Evolutionary conservation across 495 filamentous ascomycete genomes (phyloP), one percentile per base, ranked within the genome.

Genomic region (Lentithecium fluviatile): DNA sequence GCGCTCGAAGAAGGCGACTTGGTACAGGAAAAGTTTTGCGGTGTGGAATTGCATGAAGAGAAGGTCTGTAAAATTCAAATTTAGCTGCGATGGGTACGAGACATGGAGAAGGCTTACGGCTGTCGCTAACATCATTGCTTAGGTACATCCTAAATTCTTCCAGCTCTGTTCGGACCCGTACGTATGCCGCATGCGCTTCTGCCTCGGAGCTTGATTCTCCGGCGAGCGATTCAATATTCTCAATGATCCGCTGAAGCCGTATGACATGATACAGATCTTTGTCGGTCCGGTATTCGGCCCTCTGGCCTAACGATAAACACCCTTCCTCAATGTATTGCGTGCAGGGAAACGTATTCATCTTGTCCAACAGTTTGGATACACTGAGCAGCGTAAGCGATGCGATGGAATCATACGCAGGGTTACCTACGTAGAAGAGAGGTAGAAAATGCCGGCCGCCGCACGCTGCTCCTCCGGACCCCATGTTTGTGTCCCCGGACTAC

Each of bases 11-110:
- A 66, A 60, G 47, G 47, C 40, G 25, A 66, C 52, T 49, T 66
- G 63, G 58, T 66, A 62, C 12, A 66, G 56, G 50, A 57, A 66
- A n/a, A 66, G 57, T 25, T 62, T 57, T 20, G 57, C 57, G 12
- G 63, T 66, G 38, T 66, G 58, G 29, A 57, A 66, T 23, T 60
- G 58, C 53, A 61, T 58, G 52, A 60, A 58, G 13, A 66, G 52
- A 15, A 60, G 56, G 37, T 58, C 63, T 66, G 20, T 45, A 13
- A 34, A 8, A 13, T 7, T 23, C 46, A 55, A 25, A 15, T 6
- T 55, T 42, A 56, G 23, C 29, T 17, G 1, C 2, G 32, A 55
- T 42, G 25, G n/a, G n/a, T 32, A 6, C 37, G 15, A 21, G 6
- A 40, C 1, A 26, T 26, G 24, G n/a, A n/a, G n/a, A n/a, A 46